Percentiles rank a stretch among this genome's conserved stretches.
phyloP scores from a whole-genome alignment of 805 yeast species.

The Saccharomycopsis fermentans region DNA sequence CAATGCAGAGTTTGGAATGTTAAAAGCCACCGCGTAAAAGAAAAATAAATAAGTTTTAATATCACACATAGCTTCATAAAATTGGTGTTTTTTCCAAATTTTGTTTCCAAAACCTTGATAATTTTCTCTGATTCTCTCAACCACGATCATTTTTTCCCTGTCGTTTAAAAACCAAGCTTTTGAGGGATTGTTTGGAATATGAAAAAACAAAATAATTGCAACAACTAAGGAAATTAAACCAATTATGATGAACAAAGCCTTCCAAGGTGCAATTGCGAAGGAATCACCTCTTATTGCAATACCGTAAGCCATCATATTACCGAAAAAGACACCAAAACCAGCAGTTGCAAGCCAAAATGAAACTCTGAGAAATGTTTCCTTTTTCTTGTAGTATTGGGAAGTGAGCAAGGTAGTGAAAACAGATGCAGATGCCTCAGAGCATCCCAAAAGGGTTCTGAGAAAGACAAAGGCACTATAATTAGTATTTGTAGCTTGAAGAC shows the following conservation, averaged over 20 bases:
- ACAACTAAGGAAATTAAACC: slow-evolving; percentile 43
- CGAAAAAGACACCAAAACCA: slow-evolving; percentile 26
- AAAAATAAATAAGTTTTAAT: slow-evolving; percentile 32
- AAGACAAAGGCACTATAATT: slow-evolving; percentile 36
- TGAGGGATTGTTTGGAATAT: slow-evolving; percentile 40
- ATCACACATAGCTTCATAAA: slow-evolving; percentile 33
- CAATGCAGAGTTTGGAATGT: slow-evolving; percentile 37
- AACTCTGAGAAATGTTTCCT: slow-evolving; percentile 27
- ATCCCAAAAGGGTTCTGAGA: slow-evolving; percentile 41
- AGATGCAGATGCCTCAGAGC: slow-evolving; percentile 42
- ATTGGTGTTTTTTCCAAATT: slow-evolving; percentile 29
- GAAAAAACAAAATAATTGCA: slow-evolving; percentile 32
- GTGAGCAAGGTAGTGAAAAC: slow-evolving; percentile 40
- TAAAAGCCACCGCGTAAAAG: slow-evolving; percentile 24
- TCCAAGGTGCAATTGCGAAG: slow-evolving; percentile 39
- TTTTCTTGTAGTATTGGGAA: slow-evolving; percentile 29
- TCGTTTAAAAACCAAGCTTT: slow-evolving; percentile 30
- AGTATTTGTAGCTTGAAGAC: slow-evolving; percentile 39
- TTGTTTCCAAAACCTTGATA: slow-evolving; percentile 36
- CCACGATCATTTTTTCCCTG: slow-evolving; percentile 32
- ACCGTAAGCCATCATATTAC: slow-evolving; percentile 45
- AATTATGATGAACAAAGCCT: slow-evolving; percentile 38
- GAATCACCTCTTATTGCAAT: slow-evolving; percentile 24
- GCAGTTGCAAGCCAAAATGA: slow-evolving; percentile 30
- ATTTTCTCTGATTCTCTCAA: slow-evolving; percentile 35